Conservation (phyloP, 768 basidiomycete genomes). For the Phanerochaete sordida region DNA sequence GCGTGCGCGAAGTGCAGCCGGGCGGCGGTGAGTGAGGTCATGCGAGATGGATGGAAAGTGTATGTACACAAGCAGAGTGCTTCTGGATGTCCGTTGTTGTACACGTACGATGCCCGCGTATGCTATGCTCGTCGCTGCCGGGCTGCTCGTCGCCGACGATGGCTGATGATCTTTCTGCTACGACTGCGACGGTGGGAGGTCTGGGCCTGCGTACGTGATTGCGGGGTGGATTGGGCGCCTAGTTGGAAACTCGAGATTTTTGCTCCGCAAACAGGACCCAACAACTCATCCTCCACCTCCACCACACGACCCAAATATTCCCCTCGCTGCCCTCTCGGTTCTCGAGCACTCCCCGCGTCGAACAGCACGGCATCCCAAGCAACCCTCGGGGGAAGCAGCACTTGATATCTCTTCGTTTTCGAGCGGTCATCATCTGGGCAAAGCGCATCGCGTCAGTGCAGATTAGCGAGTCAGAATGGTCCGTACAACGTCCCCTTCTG, state of each 20-base stretch:
- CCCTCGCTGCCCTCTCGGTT: background rate
- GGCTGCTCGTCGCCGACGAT: background rate
- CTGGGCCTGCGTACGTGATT: background rate
- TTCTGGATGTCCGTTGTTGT: background rate
- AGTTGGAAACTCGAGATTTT: conserved; percentile 10
- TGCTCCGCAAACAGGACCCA: conserved; percentile 26
- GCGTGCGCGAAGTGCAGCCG: background rate
- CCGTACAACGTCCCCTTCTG: background rate
- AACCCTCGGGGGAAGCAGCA: background rate
- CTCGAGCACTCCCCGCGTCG: background rate
- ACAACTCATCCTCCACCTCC: conserved; percentile 19
- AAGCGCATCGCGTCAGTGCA: background rate
- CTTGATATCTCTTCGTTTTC: background rate
- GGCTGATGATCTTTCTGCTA: background rate
- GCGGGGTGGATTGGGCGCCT: conserved; percentile 3
- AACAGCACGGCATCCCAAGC: background rate
- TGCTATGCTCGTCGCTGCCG: background rate
- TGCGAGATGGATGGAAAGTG: background rate
- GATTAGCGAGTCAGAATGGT: conserved; percentile 5
- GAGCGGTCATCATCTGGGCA: background rate
- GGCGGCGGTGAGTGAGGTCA: background rate
- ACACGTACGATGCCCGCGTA: background rate
- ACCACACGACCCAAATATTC: conserved; percentile 20
- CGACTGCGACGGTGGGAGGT: background rate
- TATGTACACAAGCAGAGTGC: background rate